phyloP scores from a whole-genome alignment of 2,329 filamentous ascomycete genomes.

The Fusarium mexicanum region DNA sequence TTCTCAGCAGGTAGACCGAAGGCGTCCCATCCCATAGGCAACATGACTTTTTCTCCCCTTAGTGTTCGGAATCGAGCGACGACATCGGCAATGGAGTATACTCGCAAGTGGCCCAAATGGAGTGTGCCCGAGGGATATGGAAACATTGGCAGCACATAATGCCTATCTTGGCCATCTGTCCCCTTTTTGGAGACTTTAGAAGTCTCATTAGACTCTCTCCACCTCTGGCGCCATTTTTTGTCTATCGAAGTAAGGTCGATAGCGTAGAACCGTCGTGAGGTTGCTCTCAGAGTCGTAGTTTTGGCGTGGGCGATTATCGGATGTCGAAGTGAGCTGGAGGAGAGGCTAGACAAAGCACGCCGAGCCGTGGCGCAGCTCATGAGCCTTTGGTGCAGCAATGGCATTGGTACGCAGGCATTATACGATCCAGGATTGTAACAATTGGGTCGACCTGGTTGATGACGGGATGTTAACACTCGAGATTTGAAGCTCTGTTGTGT shows the following conservation, averaged over 20 bases:
- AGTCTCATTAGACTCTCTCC: slow-evolving; percentile 44
- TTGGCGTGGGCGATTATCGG: slow-evolving; percentile 18
- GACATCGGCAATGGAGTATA: slow-evolving; percentile 91
- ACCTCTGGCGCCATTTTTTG: slow-evolving; percentile 62
- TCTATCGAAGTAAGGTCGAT: slow-evolving; percentile 59
- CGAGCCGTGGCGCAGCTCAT: slow-evolving; percentile 38
- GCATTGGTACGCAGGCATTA: slow-evolving; percentile 45
- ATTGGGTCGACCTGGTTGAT: neutral
- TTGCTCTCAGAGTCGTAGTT: neutral
- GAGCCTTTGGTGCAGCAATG: slow-evolving; percentile 44
- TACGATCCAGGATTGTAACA: slow-evolving; percentile 39
- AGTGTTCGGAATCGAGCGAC: slow-evolving; percentile 80
- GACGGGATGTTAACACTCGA: neutral
- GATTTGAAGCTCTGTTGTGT: neutral
- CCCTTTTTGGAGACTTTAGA: slow-evolving; percentile 18
- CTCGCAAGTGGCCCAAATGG: slow-evolving; percentile 86
- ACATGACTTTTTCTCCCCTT: slow-evolving; percentile 77
- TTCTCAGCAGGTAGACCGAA: slow-evolving; percentile 93
- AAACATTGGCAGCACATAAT: slow-evolving; percentile 90
- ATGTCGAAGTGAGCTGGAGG: slow-evolving; percentile 16
- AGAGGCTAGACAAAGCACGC: slow-evolving; percentile 18
- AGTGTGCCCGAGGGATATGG: slow-evolving; percentile 89
- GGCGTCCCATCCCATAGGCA: slow-evolving; percentile 96
- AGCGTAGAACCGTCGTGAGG: slow-evolving; percentile 50
- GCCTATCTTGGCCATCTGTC: slow-evolving; percentile 47